Percentiles rank a stretch among this genome's conserved stretches.
Conservation (phyloP, 148 eudicot species). For the Bassia scoparia region DNA sequence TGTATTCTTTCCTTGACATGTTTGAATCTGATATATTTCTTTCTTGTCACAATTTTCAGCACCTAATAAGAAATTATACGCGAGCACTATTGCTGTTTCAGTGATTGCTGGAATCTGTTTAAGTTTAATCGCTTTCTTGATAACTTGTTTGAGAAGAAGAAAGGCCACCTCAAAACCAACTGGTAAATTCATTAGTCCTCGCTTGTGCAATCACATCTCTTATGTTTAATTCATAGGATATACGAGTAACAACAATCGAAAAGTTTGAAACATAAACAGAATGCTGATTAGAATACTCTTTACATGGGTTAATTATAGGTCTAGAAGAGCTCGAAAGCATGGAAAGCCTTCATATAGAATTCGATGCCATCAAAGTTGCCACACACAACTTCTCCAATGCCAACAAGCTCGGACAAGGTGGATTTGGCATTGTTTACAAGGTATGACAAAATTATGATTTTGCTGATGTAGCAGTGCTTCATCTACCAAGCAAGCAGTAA, state of each 20-base stretch:
- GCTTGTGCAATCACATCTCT: no score
- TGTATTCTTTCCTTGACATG: neutral
- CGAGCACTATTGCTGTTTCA: neutral
- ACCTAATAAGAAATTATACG: slow-evolving; percentile 4
- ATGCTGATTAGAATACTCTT: no score
- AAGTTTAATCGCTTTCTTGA: neutral
- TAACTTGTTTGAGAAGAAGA: neutral
- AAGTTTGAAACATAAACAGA: neutral
- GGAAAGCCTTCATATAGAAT: slow-evolving; percentile 25
- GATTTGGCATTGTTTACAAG: slow-evolving; percentile 37
- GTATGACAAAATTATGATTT: slow-evolving; percentile 6
- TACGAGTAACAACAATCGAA: neutral
- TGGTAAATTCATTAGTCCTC: neutral
- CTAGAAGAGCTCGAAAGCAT: slow-evolving; percentile 27
- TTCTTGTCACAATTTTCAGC: neutral
- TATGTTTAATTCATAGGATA: no score
- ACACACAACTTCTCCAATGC: slow-evolving; percentile 26
- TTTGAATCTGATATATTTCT: neutral
- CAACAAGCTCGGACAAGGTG: slow-evolving; percentile 32
- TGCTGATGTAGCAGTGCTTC: neutral
- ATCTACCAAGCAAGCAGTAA: neutral
- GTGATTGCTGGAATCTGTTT: slow-evolving; percentile 1
- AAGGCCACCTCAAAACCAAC: slow-evolving; percentile 8
- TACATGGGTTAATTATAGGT: slow-evolving; percentile 11
- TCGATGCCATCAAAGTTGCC: slow-evolving; percentile 22